phyloP scores from a whole-genome alignment of 257 asterid genomes.

The Penstemon barbatus region DNA sequence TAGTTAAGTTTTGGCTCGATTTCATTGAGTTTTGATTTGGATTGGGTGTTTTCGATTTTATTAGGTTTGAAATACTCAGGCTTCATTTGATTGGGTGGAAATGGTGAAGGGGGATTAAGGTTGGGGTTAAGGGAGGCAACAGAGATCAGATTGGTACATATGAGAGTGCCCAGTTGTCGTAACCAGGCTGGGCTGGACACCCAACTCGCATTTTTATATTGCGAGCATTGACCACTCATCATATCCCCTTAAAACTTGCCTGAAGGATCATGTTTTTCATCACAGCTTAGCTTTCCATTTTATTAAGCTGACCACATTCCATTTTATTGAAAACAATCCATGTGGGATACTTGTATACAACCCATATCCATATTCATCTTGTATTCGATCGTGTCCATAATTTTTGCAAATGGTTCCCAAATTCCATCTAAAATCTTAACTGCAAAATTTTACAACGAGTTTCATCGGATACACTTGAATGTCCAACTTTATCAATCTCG shows the following conservation, averaged over 20 bases:
- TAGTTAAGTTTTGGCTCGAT: too few relatives aligned
- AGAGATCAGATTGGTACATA: constrained; percentile 64
- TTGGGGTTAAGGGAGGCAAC: background rate
- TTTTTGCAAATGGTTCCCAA: background rate
- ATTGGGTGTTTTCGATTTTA: too few relatives aligned
- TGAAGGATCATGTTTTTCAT: constrained; percentile 43
- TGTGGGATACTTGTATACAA: constrained; percentile 45
- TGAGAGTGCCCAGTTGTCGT: constrained; percentile 65
- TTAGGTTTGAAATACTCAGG: too few relatives aligned
- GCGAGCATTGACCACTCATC: constrained; percentile 75
- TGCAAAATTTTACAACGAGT: background rate
- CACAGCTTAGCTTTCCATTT: accelerated
- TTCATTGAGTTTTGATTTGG: too few relatives aligned
- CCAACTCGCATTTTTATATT: constrained; percentile 54
- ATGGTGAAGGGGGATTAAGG: background rate
- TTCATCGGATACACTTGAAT: background rate
- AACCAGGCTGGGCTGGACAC: constrained; percentile 68
- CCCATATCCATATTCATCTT: background rate
- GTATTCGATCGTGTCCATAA: background rate
- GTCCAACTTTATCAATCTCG: constrained; percentile 32
- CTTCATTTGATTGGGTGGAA: background rate
- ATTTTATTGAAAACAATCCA: background rate
- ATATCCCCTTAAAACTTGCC: constrained; percentile 65
- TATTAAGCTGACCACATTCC: background rate
- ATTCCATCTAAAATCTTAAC: background rate